These are phyloP conservation scores for Rhodotorula sp. DNA, from an alignment of 1,284 basidiomycete species.

Conservation along the genomic window DNA sequence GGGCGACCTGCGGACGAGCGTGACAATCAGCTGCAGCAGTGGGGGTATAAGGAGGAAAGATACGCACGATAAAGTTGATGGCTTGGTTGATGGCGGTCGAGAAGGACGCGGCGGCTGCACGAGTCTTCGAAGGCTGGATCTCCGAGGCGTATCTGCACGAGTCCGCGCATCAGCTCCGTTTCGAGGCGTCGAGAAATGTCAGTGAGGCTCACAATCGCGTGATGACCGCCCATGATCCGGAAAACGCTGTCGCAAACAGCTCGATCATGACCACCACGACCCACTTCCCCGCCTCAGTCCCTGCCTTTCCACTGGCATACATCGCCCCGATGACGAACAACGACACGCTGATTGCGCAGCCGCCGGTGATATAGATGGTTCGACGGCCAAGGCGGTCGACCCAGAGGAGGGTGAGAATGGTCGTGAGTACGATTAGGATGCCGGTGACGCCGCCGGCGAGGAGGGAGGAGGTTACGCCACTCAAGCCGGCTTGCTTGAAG, in stretches of 20 bases:
- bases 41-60: conserved; percentile 54
- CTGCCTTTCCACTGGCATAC: conserved; percentile 40
- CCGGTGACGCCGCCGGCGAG: conserved; percentile 58
- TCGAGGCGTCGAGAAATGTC: too few species aligned
- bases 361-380: conserved; percentile 55
- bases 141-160: conserved; percentile 46
- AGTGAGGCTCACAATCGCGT: conserved; percentile 47
- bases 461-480: conserved; percentile 55
- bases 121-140: conserved; percentile 53
- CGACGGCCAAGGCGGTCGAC: conserved; percentile 52
- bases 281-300: conserved; percentile 51
- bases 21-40: conserved; percentile 40
- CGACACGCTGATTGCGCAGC: conserved; percentile 51
- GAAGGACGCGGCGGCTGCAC: conserved; percentile 51
- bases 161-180: too few species aligned
- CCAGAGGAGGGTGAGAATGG: conserved; percentile 4
- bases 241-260: conserved; percentile 20
- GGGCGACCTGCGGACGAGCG: conserved; percentile 49
- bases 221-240: conserved; percentile 32
- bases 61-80: conserved; percentile 55
- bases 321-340: conserved; percentile 54
- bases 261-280: conserved; percentile 57
- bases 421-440: conserved; percentile 10
- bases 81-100: conserved; percentile 53
- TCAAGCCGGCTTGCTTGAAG: conserved; percentile 45